phyloP scores from a whole-genome alignment of 2,329 filamentous ascomycete species.

The Colletotrichum sp. region DNA sequence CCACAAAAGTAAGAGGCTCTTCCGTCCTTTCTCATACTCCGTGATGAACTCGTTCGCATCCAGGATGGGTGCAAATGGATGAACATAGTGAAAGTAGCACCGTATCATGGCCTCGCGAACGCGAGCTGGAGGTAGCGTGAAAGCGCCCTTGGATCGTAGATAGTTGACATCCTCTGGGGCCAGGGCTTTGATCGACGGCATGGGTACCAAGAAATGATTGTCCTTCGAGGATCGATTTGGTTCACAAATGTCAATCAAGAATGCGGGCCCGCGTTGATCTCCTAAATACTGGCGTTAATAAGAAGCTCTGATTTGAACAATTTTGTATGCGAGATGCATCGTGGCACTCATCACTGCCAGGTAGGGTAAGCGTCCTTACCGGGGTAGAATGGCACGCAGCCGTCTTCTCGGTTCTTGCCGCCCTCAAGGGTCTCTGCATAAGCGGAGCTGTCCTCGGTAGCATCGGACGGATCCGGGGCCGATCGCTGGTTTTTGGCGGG shows the following conservation, averaged over 20 bases:
- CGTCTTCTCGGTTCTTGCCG: neutral
- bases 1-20: constrained; percentile 28
- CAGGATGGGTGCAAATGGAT: constrained; percentile 27
- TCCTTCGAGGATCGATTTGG: constrained; percentile 4
- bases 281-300: neutral
- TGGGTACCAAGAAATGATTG: constrained; percentile 10
- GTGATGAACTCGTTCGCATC: constrained; percentile 24
- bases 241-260: constrained; percentile 8
- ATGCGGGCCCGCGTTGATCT: constrained; percentile 3
- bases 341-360: neutral
- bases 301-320: neutral
- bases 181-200: constrained; percentile 9
- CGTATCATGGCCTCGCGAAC: constrained; percentile 21
- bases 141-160: constrained; percentile 18
- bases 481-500: neutral
- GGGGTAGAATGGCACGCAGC: constrained; percentile 6
- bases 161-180: constrained; percentile 13
- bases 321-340: neutral
- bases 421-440: constrained; percentile 6
- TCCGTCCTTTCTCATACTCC: constrained; percentile 1
- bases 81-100: constrained; percentile 29
- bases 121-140: constrained; percentile 17
- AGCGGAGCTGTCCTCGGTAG: constrained; percentile 13
- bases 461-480: constrained; percentile 1
- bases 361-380: neutral